Evolutionary conservation across 257 asterid species (phyloP).

Genomic region (Cinchona pubescens): DNA sequence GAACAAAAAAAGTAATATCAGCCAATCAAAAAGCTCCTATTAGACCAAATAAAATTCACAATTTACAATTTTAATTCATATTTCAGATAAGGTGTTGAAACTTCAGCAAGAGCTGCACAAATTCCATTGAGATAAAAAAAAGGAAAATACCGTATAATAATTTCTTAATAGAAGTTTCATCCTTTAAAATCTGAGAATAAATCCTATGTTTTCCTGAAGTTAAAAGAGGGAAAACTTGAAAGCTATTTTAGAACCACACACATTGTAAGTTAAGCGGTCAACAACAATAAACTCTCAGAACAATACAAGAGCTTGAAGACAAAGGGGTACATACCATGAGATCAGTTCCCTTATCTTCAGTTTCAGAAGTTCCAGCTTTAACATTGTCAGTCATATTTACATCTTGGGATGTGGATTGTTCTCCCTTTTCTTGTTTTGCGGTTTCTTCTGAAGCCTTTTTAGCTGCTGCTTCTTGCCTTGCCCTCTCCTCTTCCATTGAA

Average conservation of each 20-base stretch:
- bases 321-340: conserved; percentile 45
- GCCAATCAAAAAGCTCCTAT: neutral
- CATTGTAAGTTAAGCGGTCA: neutral
- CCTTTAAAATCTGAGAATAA: neutral
- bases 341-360: conserved; percentile 67
- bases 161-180: neutral
- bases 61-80: neutral
- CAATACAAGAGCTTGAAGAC: neutral
- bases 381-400: conserved; percentile 70
- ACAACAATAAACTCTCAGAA: neutral
- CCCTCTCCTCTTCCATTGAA: conserved; percentile 99
- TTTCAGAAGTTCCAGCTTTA: conserved; percentile 56
- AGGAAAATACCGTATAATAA: too few relatives aligned
- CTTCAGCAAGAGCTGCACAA: neutral
- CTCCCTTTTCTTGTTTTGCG: conserved; percentile 67
- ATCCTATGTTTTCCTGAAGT: neutral
- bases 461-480: conserved; percentile 99
- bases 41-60: neutral
- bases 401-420: conserved; percentile 69
- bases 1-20: neutral
- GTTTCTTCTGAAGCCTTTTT: conserved; percentile 91
- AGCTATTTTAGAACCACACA: neutral
- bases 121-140: neutral
- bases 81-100: neutral
- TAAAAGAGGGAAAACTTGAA: neutral